phyloP scores from a whole-genome alignment of 2,329 filamentous ascomycete genomes.

The Nemania abortiva region DNA sequence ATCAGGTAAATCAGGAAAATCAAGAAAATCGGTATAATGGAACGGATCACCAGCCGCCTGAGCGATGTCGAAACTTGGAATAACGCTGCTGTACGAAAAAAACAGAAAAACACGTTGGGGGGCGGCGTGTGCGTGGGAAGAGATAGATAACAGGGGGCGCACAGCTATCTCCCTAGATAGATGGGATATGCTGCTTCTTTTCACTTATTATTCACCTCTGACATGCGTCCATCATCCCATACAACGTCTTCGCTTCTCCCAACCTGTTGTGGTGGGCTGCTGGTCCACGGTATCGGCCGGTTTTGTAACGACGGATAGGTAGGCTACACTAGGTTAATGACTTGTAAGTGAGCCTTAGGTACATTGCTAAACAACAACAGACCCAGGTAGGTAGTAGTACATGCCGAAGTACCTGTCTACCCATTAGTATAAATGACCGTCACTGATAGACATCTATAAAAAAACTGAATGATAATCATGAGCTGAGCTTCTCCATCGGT shows the following conservation, averaged over 20 bases:
- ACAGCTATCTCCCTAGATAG: slow-evolving; percentile 5
- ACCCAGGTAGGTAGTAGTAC: background rate
- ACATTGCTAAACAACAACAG: slow-evolving; percentile 3
- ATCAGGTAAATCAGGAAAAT: background rate
- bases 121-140: slow-evolving; percentile 16
- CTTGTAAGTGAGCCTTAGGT: slow-evolving; percentile 29
- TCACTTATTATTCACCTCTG: slow-evolving; percentile 22
- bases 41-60: slow-evolving; percentile 18
- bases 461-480: background rate
- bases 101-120: slow-evolving; percentile 15
- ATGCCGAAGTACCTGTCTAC: background rate
- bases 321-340: slow-evolving; percentile 25
- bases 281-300: slow-evolving; percentile 34
- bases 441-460: slow-evolving; percentile 1
- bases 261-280: slow-evolving; percentile 27
- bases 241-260: slow-evolving; percentile 8
- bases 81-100: slow-evolving; percentile 16
- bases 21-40: slow-evolving; percentile 14
- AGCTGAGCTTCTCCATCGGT: slow-evolving; percentile 11
- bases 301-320: slow-evolving; percentile 20
- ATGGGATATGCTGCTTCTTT: slow-evolving; percentile 8
- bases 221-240: slow-evolving; percentile 34
- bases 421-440: slow-evolving; percentile 10
- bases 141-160: slow-evolving; percentile 26
- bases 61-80: slow-evolving; percentile 13